These are phyloP conservation scores for Lipomyces mesembrius DNA, from an alignment of 805 yeast species.

Conservation along the genomic window DNA sequence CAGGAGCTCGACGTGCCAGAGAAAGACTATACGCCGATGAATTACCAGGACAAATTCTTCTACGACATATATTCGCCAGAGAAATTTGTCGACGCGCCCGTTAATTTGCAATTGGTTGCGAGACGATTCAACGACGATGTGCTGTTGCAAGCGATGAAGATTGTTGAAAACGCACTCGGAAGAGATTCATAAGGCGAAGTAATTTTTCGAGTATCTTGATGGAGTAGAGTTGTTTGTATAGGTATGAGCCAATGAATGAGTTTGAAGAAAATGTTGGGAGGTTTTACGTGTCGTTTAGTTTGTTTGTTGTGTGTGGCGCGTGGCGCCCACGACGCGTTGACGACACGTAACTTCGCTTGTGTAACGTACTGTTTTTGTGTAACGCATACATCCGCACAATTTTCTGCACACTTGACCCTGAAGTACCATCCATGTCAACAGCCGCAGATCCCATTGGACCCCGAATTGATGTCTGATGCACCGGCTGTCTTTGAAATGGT, in stretches of 20 bases:
- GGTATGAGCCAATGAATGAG: background rate
- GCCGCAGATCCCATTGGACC: background rate
- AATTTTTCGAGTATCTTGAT: background rate
- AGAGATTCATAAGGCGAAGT: slow-evolving; percentile 18
- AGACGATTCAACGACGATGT: slow-evolving; percentile 43
- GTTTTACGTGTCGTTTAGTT: background rate
- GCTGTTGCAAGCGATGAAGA: slow-evolving; percentile 47
- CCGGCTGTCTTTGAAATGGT: too few relatives aligned
- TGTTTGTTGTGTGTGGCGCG: background rate
- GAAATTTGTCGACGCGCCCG: slow-evolving; percentile 39
- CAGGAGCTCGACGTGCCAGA: slow-evolving; percentile 34
- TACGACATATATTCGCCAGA: slow-evolving; percentile 40
- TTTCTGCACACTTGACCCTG: too few relatives aligned
- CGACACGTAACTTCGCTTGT: background rate
- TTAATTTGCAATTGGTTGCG: slow-evolving; percentile 39
- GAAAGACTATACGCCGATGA: slow-evolving; percentile 37
- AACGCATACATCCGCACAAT: background rate
- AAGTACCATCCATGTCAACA: background rate
- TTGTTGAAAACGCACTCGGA: slow-evolving; percentile 33
- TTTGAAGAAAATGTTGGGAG: background rate
- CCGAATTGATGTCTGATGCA: too few relatives aligned
- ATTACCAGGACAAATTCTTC: slow-evolving; percentile 38
- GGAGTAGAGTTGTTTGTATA: background rate
- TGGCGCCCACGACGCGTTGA: background rate
- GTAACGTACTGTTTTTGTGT: background rate